Conservation (phyloP, 441 rosid genomes). For the Jatropha podagrica region DNA sequence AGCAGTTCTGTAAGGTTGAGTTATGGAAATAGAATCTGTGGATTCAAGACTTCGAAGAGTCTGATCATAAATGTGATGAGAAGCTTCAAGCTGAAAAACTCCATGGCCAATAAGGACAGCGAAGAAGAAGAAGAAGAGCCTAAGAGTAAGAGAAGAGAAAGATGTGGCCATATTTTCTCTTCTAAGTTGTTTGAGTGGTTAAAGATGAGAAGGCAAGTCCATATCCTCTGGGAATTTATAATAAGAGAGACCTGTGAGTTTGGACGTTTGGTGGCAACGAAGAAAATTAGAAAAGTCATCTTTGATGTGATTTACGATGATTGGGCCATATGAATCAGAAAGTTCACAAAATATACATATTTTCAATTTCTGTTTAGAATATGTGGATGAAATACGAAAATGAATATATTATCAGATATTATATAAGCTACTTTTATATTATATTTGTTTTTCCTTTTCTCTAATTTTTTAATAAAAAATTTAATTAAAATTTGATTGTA, state of each 20-base stretch:
- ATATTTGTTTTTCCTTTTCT: no score
- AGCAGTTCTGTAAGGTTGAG: conserved; percentile 68
- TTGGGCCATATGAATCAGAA: background rate
- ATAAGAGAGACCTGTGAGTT: background rate
- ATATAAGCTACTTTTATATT: no score
- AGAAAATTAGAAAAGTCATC: background rate
- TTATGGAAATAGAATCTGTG: conserved; percentile 6
- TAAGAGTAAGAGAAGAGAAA: conserved; percentile 16
- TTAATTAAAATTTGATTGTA: no score
- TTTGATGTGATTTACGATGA: background rate
- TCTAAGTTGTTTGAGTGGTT: background rate
- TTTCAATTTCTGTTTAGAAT: no score
- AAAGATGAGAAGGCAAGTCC: background rate
- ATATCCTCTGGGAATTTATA: background rate
- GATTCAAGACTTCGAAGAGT: conserved; percentile 31
- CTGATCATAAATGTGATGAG: conserved; percentile 41
- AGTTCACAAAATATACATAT: no score
- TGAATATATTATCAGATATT: no score
- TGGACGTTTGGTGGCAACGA: background rate
- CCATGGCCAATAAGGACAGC: conserved; percentile 35
- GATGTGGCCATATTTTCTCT: conserved; percentile 21
- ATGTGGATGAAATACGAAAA: no score
- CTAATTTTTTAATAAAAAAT: no score
- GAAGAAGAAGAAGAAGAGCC: conserved; percentile 26
- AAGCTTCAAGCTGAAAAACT: conserved; percentile 47